A percentile compares a stretch with the other conserved stretches of the same genome.
Evolutionary conservation across 495 filamentous ascomycete genomes (phyloP).

Genomic region (Lophium mytilinum): DNA sequence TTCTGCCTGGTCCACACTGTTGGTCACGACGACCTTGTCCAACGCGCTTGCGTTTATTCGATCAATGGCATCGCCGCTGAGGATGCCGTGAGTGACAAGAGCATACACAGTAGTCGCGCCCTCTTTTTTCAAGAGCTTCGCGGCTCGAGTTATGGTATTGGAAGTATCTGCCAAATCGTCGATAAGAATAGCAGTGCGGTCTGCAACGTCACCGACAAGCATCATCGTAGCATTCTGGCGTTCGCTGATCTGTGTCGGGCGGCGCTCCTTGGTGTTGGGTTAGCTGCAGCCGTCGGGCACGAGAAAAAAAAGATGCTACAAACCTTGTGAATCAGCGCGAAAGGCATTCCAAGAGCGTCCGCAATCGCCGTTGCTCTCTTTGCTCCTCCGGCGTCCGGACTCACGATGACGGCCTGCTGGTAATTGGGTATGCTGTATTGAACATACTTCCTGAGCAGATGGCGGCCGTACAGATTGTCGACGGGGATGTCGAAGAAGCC

Average conservation of each 20-base stretch:
- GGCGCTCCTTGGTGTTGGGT: constrained; percentile 65
- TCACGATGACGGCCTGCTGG: constrained; percentile 84
- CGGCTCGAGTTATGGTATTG: constrained; percentile 92
- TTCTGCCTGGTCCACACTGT: constrained; percentile 84
- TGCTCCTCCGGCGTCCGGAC: constrained; percentile 91
- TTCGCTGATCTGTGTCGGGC: constrained; percentile 86
- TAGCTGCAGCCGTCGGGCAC: constrained; percentile 19
- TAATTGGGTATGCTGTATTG: constrained; percentile 77
- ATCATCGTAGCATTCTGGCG: constrained; percentile 98
- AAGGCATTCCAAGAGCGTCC: constrained; percentile 82
- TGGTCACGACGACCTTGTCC: constrained; percentile 89
- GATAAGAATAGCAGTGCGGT: constrained; percentile 77
- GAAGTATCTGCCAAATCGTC: constrained; percentile 94
- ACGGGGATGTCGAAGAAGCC: constrained; percentile 98
- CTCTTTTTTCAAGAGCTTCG: constrained; percentile 93
- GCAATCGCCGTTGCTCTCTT: constrained; percentile 97
- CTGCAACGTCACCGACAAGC: constrained; percentile 82
- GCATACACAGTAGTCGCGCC: constrained; percentile 84
- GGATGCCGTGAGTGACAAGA: constrained; percentile 84
- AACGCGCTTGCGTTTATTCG: constrained; percentile 84
- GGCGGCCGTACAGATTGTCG: constrained; percentile 88
- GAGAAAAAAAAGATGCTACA: constrained; percentile 27
- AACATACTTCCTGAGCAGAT: constrained; percentile 84
- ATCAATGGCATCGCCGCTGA: constrained; percentile 89
- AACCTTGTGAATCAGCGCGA: constrained; percentile 98